These are phyloP conservation scores for Cardamine resedifolia DNA, from an alignment of 345 rosid genomes.

Conservation along the genomic window DNA sequence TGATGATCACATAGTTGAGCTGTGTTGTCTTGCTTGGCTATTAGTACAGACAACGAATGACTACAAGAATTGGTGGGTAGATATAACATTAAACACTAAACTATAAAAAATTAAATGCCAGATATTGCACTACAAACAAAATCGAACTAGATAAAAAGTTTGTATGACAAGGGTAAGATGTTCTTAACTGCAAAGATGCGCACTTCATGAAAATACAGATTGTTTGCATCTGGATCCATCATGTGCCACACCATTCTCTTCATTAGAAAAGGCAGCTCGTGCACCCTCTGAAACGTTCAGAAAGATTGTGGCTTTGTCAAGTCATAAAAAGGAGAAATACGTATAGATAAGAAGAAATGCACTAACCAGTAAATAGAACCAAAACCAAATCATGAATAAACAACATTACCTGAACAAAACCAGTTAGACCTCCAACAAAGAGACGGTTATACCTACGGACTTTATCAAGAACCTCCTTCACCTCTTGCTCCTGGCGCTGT, in stretches of 20 bases:
- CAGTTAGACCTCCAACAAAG: conserved; percentile 67
- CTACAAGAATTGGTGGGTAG: neutral
- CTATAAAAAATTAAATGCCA: neutral
- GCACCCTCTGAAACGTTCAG: conserved; percentile 54
- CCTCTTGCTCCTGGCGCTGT: conserved; percentile 54
- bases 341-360: neutral
- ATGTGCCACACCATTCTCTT: conserved; percentile 62
- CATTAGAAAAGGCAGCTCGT: conserved; percentile 60
- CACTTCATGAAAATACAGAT: conserved; percentile 53
- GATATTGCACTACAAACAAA: neutral
- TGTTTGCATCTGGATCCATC: conserved; percentile 78
- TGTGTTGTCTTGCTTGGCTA: neutral
- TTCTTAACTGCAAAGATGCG: conserved; percentile 77
- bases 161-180: neutral
- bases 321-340: neutral
- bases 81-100: neutral
- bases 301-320: conserved; percentile 22
- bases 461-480: conserved; percentile 52
- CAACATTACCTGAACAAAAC: conserved; percentile 65
- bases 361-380: neutral
- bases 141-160: neutral
- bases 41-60: neutral
- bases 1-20: conserved; percentile 1
- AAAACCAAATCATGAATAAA: neutral
- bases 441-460: conserved; percentile 72